Evolutionary conservation across 2,329 filamentous ascomycete genomes (phyloP).

Genomic region (Nemania serpens): DNA sequence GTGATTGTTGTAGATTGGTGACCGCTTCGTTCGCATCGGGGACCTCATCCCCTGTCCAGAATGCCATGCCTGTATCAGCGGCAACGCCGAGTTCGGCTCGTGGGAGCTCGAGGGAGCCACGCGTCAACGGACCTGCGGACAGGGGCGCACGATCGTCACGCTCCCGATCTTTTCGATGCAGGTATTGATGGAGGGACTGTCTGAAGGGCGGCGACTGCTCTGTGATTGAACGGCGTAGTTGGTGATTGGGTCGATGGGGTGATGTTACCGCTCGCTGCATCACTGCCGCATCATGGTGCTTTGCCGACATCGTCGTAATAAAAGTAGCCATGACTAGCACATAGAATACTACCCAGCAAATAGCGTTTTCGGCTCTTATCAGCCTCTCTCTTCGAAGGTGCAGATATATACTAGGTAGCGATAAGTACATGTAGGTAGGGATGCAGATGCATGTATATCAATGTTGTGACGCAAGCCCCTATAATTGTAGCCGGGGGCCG

Average conservation of each 20-base stretch:
- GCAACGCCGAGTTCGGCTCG: constrained; percentile 50
- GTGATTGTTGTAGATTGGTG: constrained; percentile 26
- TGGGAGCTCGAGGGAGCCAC: constrained; percentile 52
- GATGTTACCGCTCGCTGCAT: constrained; percentile 40
- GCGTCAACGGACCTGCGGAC: constrained; percentile 40
- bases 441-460: no score
- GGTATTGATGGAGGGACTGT: constrained; percentile 44
- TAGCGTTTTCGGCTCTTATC: constrained; percentile 6
- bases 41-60: constrained; percentile 35
- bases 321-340: constrained; percentile 19
- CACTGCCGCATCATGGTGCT: constrained; percentile 40
- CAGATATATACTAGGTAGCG: background rate
- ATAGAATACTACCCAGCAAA: background rate
- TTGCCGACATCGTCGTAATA: constrained; percentile 40
- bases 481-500: background rate
- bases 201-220: constrained; percentile 55
- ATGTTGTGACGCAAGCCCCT: constrained; percentile 13
- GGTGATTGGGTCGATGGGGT: constrained; percentile 51
- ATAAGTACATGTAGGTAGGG: no score
- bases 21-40: constrained; percentile 29
- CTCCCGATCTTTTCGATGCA: constrained; percentile 44
- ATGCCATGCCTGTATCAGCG: constrained; percentile 49
- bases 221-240: constrained; percentile 60
- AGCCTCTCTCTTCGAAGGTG: background rate
- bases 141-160: constrained; percentile 40